Conservation (phyloP, 495 filamentous ascomycete genomes). For the Penicillium roqueforti region DNA sequence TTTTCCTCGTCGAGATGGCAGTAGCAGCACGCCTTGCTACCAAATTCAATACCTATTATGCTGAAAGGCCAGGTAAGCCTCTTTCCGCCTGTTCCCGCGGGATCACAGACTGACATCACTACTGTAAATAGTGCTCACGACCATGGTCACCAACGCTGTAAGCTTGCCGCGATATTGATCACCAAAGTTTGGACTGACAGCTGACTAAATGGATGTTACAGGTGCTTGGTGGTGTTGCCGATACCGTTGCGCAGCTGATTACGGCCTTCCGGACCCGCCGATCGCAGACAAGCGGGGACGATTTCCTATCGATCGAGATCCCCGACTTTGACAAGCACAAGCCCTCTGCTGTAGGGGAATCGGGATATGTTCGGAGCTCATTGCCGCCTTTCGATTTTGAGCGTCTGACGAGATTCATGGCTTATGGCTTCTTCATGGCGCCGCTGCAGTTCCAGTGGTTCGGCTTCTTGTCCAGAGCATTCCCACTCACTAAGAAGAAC, state of each 20-base stretch:
- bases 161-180: constrained; percentile 21
- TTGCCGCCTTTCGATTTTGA: constrained; percentile 94
- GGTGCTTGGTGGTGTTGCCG: constrained; percentile 85
- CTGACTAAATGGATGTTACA: constrained; percentile 30
- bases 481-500: constrained; percentile 76
- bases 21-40: constrained; percentile 73
- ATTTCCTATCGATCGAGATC: constrained; percentile 82
- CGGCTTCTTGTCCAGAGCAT: constrained; percentile 72
- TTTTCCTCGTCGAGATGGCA: constrained; percentile 85
- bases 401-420: constrained; percentile 87
- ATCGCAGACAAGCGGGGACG: constrained; percentile 51
- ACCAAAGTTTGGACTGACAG: neutral
- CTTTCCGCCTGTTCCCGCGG: constrained; percentile 2
- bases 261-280: constrained; percentile 70
- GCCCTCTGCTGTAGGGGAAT: constrained; percentile 58
- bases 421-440: constrained; percentile 93
- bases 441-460: constrained; percentile 98
- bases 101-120: constrained; percentile 23
- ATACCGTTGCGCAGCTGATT: constrained; percentile 92
- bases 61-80: constrained; percentile 68
- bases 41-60: constrained; percentile 92
- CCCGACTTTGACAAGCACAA: constrained; percentile 84
- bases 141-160: constrained; percentile 97
- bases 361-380: constrained; percentile 60
- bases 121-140: constrained; percentile 70